Evolutionary conservation across 2,329 filamentous ascomycete genomes (phyloP).

Genomic region (Penicillium sumatraense): DNA sequence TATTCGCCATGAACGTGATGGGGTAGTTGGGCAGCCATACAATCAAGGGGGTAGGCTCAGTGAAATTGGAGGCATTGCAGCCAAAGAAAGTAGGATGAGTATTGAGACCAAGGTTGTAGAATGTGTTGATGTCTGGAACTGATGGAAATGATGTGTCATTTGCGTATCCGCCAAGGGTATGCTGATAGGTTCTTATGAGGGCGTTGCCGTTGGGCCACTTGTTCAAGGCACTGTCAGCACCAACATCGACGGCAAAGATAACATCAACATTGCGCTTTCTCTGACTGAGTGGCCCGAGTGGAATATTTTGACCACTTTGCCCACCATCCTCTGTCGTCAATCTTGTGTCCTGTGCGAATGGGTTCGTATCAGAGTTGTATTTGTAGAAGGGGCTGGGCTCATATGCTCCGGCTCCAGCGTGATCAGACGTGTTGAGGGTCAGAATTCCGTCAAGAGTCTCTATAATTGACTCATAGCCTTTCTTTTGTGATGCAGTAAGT

Average conservation of each 20-base stretch:
- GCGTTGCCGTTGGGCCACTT: slow-evolving; percentile 42
- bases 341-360: not conserved
- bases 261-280: slow-evolving; percentile 71
- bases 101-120: slow-evolving; percentile 76
- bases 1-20: not conserved
- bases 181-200: not conserved
- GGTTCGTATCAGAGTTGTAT: slow-evolving; percentile 49
- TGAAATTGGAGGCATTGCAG: slow-evolving; percentile 64
- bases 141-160: slow-evolving; percentile 72
- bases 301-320: slow-evolving; percentile 73
- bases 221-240: slow-evolving; percentile 66
- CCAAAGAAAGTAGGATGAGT: slow-evolving; percentile 76
- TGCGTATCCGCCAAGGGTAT: slow-evolving; percentile 45
- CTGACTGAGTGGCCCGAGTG: slow-evolving; percentile 74
- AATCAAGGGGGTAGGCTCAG: not conserved
- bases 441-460: not conserved
- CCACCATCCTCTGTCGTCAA: not conserved
- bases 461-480: not conserved
- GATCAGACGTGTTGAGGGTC: slow-evolving; percentile 13
- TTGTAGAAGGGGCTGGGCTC: slow-evolving; percentile 70
- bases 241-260: slow-evolving; percentile 77
- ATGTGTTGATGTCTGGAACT: slow-evolving; percentile 73
- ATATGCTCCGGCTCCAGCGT: slow-evolving; percentile 62
- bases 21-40: not conserved
- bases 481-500: not conserved